Percentiles rank a stretch among this genome's conserved stretches.
Evolutionary conservation across 2,329 filamentous ascomycete species (phyloP).

Genomic region (Elsinoe arachidis): DNA sequence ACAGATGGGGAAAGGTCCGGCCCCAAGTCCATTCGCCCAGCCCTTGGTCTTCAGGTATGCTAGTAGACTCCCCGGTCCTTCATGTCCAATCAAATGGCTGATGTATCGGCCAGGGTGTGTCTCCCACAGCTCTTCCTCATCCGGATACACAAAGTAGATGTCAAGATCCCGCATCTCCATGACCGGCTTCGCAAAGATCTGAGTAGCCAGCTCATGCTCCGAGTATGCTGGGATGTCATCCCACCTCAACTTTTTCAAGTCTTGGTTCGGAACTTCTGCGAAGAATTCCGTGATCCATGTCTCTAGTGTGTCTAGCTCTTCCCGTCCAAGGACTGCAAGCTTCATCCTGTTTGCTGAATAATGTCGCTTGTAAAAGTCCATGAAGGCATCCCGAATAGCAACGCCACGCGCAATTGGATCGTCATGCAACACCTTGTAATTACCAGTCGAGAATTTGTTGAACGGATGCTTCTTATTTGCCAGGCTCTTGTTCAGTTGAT

Average conservation of each 20-base stretch:
- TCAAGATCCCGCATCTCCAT: constrained; percentile 77
- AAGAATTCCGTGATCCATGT: constrained; percentile 79
- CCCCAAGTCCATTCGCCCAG: constrained; percentile 76
- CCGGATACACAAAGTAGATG: constrained; percentile 74
- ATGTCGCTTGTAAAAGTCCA: constrained; percentile 79
- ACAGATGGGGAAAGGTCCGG: constrained; percentile 66
- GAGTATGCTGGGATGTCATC: constrained; percentile 53
- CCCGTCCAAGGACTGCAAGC: constrained; percentile 73
- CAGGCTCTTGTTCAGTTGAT: constrained; percentile 81
- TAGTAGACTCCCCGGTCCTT: constrained; percentile 86
- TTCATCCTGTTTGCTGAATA: constrained; percentile 95
- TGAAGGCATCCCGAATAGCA: constrained; percentile 83
- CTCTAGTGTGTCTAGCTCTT: constrained; percentile 73
- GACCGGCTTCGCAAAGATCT: constrained; percentile 82
- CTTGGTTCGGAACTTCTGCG: constrained; percentile 70
- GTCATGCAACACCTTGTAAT: constrained; percentile 75
- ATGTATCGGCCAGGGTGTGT: constrained; percentile 79
- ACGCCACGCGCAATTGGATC: constrained; percentile 69
- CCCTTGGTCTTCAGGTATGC: constrained; percentile 83
- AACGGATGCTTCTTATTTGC: constrained; percentile 82
- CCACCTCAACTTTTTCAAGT: constrained; percentile 61
- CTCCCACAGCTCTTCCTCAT: constrained; percentile 72
- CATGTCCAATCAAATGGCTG: constrained; percentile 82
- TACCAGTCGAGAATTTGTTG: constrained; percentile 86
- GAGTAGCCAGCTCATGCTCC: constrained; percentile 54